phyloP scores from a whole-genome alignment of 1,139 yeast genomes.

The Sugiyamaella sp. region DNA sequence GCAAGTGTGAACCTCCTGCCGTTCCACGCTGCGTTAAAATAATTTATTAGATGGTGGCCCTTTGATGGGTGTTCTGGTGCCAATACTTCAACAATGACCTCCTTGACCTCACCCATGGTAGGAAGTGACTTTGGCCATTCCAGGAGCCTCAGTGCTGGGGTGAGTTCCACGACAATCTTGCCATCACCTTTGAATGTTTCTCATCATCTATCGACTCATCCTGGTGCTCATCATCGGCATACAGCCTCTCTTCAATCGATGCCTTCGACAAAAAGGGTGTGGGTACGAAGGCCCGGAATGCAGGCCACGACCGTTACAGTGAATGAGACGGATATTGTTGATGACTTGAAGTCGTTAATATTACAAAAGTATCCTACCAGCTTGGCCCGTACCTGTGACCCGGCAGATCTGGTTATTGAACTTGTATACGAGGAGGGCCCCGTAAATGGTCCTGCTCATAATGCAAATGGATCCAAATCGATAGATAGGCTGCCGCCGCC shows the following conservation, averaged over 20 bases:
- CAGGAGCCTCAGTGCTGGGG: slow-evolving; percentile 18
- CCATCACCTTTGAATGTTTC: not conserved
- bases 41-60: too few species aligned
- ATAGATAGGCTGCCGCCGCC: slow-evolving; percentile 10
- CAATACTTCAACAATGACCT: slow-evolving; percentile 3
- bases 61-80: not conserved
- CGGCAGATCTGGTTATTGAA: slow-evolving; percentile 58
- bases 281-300: slow-evolving; percentile 64
- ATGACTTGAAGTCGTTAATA: slow-evolving; percentile 68
- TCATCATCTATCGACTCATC: not conserved
- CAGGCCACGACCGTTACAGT: slow-evolving; percentile 70
- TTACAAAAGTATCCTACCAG: slow-evolving; percentile 69
- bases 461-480: not conserved
- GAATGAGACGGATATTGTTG: slow-evolving; percentile 59
- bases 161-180: not conserved
- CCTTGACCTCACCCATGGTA: slow-evolving; percentile 15
- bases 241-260: not conserved
- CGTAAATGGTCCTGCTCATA: not conserved
- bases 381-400: slow-evolving; percentile 63
- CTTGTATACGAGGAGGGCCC: slow-evolving; percentile 15
- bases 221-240: not conserved
- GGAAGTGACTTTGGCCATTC: slow-evolving; percentile 11
- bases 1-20: too few species aligned
- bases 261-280: slow-evolving; percentile 48
- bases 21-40: too few species aligned